These are phyloP conservation scores for Lasiosphaeria hispida DNA, from an alignment of 495 filamentous ascomycete species.

Conservation along the genomic window DNA sequence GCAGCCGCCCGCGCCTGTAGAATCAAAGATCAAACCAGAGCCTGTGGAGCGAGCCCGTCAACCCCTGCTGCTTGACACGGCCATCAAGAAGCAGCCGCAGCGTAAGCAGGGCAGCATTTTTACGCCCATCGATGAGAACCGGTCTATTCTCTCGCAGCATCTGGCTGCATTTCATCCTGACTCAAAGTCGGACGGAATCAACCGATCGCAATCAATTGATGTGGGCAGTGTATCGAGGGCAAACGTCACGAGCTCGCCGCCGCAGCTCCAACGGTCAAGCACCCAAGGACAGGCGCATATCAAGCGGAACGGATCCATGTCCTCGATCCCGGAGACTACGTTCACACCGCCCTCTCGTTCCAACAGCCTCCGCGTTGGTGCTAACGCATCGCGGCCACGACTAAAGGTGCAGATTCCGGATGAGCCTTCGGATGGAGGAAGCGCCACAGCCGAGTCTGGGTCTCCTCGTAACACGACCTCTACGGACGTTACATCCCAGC, in stretches of 20 bases:
- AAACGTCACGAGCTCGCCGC: slow-evolving; percentile 46
- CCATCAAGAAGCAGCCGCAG: slow-evolving; percentile 69
- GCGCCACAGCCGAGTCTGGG: slow-evolving; percentile 68
- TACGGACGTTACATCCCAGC: slow-evolving; percentile 44
- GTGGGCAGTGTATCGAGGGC: slow-evolving; percentile 50
- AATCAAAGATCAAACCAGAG: slow-evolving; percentile 46
- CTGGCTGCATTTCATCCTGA: slow-evolving; percentile 59
- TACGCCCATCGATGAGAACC: slow-evolving; percentile 90
- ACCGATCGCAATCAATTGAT: slow-evolving; percentile 64
- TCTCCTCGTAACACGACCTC: slow-evolving; percentile 71
- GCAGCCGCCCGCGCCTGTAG: slow-evolving; percentile 44
- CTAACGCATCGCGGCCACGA: slow-evolving; percentile 65
- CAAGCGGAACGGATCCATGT: slow-evolving; percentile 50
- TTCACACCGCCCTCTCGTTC: slow-evolving; percentile 72
- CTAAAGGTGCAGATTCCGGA: slow-evolving; percentile 93
- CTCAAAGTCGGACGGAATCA: slow-evolving; percentile 42
- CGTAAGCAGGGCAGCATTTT: slow-evolving; percentile 88
- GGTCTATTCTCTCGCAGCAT: slow-evolving; percentile 83
- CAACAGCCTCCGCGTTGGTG: slow-evolving; percentile 60
- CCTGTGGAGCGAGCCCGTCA: slow-evolving; percentile 32
- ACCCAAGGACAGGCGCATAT: slow-evolving; percentile 37
- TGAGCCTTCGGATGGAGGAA: slow-evolving; percentile 79
- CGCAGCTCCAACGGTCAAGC: slow-evolving; percentile 47
- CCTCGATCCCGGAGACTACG: slow-evolving; percentile 53
- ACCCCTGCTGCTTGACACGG: slow-evolving; percentile 44